Conservation (phyloP, 2,329 filamentous ascomycete species). For the Beauveria sp. region DNA sequence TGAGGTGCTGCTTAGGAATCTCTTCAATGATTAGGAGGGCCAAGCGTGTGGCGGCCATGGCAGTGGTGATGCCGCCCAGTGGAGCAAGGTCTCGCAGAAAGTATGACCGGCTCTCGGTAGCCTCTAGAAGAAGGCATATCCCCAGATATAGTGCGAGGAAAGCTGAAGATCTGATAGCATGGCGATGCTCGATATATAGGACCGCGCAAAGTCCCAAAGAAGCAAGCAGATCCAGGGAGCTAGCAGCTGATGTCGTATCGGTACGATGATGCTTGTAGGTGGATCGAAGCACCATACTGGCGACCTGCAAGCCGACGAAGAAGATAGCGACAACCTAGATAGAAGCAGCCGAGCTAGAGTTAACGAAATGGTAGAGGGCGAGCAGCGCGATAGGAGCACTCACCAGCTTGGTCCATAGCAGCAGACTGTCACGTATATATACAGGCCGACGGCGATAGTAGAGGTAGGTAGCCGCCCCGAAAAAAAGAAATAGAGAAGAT, state of each 20-base stretch:
- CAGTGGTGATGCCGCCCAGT: background rate
- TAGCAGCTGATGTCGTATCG: background rate
- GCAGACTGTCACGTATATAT: background rate
- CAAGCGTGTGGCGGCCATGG: background rate
- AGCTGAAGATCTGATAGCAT: background rate
- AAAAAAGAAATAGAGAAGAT: background rate
- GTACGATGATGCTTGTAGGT: background rate
- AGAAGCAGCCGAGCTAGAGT: no score
- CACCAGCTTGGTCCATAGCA: background rate
- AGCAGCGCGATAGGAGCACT: no score
- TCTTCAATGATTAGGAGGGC: background rate
- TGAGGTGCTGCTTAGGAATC: background rate
- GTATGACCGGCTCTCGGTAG: background rate
- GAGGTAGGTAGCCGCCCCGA: background rate
- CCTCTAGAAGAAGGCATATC: background rate
- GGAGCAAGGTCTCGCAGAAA: background rate
- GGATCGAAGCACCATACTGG: background rate
- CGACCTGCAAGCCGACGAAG: no score
- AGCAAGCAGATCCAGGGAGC: background rate
- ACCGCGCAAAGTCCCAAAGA: background rate
- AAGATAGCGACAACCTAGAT: no score
- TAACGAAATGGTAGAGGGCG: no score
- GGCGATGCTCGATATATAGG: background rate
- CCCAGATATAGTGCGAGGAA: background rate
- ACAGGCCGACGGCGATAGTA: background rate